Conservation (phyloP, 225 moss, liverwort and hornwort species). For the Polytrichum commune region DNA sequence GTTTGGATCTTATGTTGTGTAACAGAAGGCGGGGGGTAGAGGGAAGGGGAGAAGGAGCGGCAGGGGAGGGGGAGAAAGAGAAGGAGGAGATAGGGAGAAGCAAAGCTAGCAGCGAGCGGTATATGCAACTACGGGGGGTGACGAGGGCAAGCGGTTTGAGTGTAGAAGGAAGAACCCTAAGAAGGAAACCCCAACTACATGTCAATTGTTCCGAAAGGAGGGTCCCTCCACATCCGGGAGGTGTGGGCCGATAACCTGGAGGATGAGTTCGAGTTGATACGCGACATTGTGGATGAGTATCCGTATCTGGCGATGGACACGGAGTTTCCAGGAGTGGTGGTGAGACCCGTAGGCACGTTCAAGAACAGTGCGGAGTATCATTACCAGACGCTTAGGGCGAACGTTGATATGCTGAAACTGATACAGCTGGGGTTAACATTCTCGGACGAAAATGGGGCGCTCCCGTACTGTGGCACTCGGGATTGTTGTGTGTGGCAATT, state of each 20-base stretch:
- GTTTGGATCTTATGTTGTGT: slow-evolving; percentile 35
- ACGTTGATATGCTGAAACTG: slow-evolving; percentile 98
- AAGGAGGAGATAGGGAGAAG: no score
- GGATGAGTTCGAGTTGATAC: slow-evolving; percentile 98
- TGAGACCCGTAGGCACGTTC: slow-evolving; percentile 93
- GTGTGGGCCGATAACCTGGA: slow-evolving; percentile 99
- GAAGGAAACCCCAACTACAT: slow-evolving; percentile 54
- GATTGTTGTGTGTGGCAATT: slow-evolving; percentile 99
- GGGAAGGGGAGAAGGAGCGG: slow-evolving; percentile 9
- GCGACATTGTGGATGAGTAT: slow-evolving; percentile 97
- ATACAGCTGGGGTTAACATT: slow-evolving; percentile 99
- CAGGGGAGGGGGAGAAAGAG: slow-evolving; percentile 1
- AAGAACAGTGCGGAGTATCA: slow-evolving; percentile 91
- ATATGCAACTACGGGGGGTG: slow-evolving; percentile 39
- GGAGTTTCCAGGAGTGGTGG: slow-evolving; percentile 98
- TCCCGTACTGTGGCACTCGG: slow-evolving; percentile 82
- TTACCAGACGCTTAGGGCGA: slow-evolving; percentile 92
- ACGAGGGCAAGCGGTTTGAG: slow-evolving; percentile 22
- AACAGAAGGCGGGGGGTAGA: slow-evolving; percentile 28
- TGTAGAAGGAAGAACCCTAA: slow-evolving; percentile 37
- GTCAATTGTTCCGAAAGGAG: slow-evolving; percentile 65
- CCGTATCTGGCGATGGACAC: slow-evolving; percentile 99
- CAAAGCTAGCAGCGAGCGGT: slow-evolving; percentile 10
- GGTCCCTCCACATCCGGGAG: slow-evolving; percentile 99
- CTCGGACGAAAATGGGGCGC: slow-evolving; percentile 88